Evolutionary conservation across 768 basidiomycete genomes (phyloP).

Genomic region (Russula abietina): DNA sequence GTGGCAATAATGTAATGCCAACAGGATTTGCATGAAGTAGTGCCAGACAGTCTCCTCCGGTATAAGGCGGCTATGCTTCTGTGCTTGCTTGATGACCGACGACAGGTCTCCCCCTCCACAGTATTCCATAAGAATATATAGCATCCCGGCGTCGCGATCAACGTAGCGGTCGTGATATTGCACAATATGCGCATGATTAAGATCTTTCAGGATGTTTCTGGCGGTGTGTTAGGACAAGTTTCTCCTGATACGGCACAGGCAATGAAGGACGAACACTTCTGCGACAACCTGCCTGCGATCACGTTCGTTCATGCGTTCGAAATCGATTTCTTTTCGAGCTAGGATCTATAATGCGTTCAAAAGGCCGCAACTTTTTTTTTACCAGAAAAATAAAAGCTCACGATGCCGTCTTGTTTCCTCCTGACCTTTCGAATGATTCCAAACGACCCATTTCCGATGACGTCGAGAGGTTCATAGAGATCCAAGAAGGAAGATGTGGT

Average conservation of each 20-base stretch:
- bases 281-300: conserved; percentile 96
- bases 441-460: conserved; percentile 96
- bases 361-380: neutral
- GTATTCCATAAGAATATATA: conserved; percentile 99
- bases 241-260: neutral
- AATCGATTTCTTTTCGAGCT: conserved; percentile 94
- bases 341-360: conserved; percentile 47
- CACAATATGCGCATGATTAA: conserved; percentile 94
- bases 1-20: conserved; percentile 90
- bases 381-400: conserved; percentile 36
- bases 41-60: conserved; percentile 94
- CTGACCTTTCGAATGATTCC: conserved; percentile 95
- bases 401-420: conserved; percentile 75
- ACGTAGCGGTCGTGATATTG: conserved; percentile 90
- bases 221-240: neutral
- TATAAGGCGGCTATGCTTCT: conserved; percentile 62
- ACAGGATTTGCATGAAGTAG: conserved; percentile 89
- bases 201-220: conserved; percentile 94
- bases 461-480: conserved; percentile 78
- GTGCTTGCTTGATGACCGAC: conserved; percentile 72
- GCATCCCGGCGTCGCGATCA: conserved; percentile 82
- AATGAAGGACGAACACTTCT: conserved; percentile 73
- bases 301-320: conserved; percentile 92
- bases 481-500: conserved; percentile 46
- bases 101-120: conserved; percentile 96